Evolutionary conservation across 2,329 filamentous ascomycete genomes (phyloP).

Genomic region (Colletotrichum costaricense): DNA sequence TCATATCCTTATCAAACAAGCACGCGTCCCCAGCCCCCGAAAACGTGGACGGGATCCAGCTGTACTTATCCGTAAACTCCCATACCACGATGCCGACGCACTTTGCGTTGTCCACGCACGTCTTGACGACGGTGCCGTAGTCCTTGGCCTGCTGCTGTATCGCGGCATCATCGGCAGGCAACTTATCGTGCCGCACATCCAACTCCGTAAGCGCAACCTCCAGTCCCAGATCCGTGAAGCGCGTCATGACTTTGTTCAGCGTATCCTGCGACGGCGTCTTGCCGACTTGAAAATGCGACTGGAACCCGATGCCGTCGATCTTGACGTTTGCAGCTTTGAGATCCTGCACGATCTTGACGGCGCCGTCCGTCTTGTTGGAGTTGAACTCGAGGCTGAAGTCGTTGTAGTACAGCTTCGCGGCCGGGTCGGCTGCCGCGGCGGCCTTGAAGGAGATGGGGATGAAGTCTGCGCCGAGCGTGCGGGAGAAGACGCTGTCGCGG

Average conservation of each 20-base stretch:
- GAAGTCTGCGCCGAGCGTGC: conserved; percentile 62
- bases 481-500: conserved; percentile 60
- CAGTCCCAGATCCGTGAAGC: conserved; percentile 60
- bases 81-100: conserved; percentile 58
- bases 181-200: conserved; percentile 70
- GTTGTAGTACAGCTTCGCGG: conserved; percentile 69
- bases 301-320: conserved; percentile 72
- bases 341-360: conserved; percentile 69
- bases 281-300: conserved; percentile 63
- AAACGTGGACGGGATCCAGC: conserved; percentile 53
- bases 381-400: conserved; percentile 59
- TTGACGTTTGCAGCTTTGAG: conserved; percentile 71
- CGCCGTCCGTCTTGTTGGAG: conserved; percentile 48
- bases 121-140: conserved; percentile 52
- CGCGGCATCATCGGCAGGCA: conserved; percentile 67
- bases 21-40: conserved; percentile 50
- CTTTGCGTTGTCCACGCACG: conserved; percentile 47
- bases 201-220: conserved; percentile 76
- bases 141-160: conserved; percentile 60
- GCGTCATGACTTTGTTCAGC: conserved; percentile 60
- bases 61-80: conserved; percentile 55
- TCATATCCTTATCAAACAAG: conserved; percentile 49
- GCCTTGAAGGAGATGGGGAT: conserved; percentile 63
- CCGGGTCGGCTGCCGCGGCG: conserved; percentile 58
- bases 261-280: conserved; percentile 55